Evolutionary conservation across 2,329 filamentous ascomycete genomes (phyloP).

Genomic region (Curvularia hawaiiensis): DNA sequence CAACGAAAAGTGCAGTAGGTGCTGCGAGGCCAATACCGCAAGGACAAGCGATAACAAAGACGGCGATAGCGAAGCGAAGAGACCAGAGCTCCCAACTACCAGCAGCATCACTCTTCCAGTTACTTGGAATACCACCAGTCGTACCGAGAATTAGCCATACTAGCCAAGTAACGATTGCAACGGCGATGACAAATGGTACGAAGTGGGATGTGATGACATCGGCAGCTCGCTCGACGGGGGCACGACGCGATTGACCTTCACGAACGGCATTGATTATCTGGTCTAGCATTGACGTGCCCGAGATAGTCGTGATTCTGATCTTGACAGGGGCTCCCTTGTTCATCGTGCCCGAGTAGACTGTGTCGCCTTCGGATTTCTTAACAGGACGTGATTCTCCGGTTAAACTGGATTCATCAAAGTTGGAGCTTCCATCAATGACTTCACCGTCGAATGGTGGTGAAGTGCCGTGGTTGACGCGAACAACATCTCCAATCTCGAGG

Average conservation of each 20-base stretch:
- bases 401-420: conserved; percentile 88
- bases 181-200: conserved; percentile 71
- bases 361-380: conserved; percentile 66
- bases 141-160: conserved; percentile 71
- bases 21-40: conserved; percentile 85
- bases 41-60: conserved; percentile 86
- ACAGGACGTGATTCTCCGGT: conserved; percentile 78
- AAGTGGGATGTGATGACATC: conserved; percentile 77
- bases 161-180: conserved; percentile 74
- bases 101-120: conserved; percentile 59
- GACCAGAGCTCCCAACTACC: conserved; percentile 76
- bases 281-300: conserved; percentile 77
- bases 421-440: conserved; percentile 61
- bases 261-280: conserved; percentile 78
- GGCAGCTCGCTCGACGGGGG: conserved; percentile 76
- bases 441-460: conserved; percentile 85
- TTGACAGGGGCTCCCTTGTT: conserved; percentile 70
- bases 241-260: conserved; percentile 76
- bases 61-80: conserved; percentile 81
- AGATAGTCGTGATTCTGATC: conserved; percentile 66
- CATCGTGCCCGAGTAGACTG: conserved; percentile 74
- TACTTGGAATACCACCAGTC: conserved; percentile 60
- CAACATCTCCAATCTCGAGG: conserved; percentile 60
- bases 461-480: conserved; percentile 76
- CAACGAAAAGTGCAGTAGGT: conserved; percentile 82